Percentiles rank a stretch among this genome's conserved stretches.
Evolutionary conservation across 176 grass and related monocot genomes (phyloP).

Genomic region (Eleusine indica): DNA sequence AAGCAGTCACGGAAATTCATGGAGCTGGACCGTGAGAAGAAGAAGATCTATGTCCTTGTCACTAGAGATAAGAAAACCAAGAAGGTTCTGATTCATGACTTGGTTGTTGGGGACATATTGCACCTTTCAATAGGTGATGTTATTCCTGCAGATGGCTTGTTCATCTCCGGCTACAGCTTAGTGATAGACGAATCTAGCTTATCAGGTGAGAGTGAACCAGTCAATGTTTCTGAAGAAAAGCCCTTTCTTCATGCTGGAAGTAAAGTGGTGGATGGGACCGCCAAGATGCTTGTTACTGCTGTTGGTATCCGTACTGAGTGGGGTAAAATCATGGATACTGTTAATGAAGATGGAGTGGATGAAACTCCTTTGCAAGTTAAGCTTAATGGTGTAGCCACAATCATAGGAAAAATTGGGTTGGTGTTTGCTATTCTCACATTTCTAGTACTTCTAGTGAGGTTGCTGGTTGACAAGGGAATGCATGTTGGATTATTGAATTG

Average conservation of each 20-base stretch:
- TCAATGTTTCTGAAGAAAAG: slow-evolving; percentile 61
- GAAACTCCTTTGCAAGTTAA: slow-evolving; percentile 97
- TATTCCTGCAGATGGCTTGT: slow-evolving; percentile 88
- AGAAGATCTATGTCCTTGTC: slow-evolving; percentile 73
- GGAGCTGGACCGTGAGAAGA: slow-evolving; percentile 83
- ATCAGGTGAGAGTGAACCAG: slow-evolving; percentile 80
- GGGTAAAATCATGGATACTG: slow-evolving; percentile 78
- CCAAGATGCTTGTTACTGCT: slow-evolving; percentile 77
- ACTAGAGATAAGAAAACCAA: slow-evolving; percentile 70
- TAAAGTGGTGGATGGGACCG: slow-evolving; percentile 81
- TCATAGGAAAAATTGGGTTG: slow-evolving; percentile 86
- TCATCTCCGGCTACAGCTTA: slow-evolving; percentile 72
- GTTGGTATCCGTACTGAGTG: slow-evolving; percentile 89
- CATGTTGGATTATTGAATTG: slow-evolving; percentile 59
- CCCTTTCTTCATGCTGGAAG: slow-evolving; percentile 80
- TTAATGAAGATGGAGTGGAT: slow-evolving; percentile 69
- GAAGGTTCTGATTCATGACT: slow-evolving; percentile 69
- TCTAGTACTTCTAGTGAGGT: slow-evolving; percentile 64
- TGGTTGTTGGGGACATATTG: slow-evolving; percentile 91
- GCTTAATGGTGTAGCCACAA: slow-evolving; percentile 79
- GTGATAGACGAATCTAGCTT: slow-evolving; percentile 88
- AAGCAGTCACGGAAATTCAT: slow-evolving; percentile 83
- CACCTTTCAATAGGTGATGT: slow-evolving; percentile 85
- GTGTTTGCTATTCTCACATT: slow-evolving; percentile 82
- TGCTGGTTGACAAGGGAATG: slow-evolving; percentile 59